Evolutionary conservation across 768 basidiomycete genomes (phyloP), one percentile per base, ranked within the genome.

Genomic region (Lentinula aciculospora): DNA sequence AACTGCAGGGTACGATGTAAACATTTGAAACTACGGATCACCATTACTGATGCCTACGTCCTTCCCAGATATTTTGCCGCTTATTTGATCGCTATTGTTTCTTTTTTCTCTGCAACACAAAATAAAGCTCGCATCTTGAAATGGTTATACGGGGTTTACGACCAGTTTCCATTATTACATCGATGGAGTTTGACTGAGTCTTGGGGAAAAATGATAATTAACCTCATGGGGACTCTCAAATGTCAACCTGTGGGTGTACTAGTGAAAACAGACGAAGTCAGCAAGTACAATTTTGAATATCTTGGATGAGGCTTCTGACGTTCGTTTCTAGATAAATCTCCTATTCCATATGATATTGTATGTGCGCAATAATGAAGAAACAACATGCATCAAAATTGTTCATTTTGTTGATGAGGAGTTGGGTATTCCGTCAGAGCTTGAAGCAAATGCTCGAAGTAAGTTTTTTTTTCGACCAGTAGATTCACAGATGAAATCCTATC

Each of bases 341-440:
- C 62, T 90, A 3, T 81, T 88, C 58, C 78, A 81, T 51, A 84
- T 84, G 76, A 73, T 89, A 28, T 69, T 83, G 12, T 90, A 90
- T 61, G 84, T 88, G 2, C 70, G 74, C 40, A 72, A 75, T 57
- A 89, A 88, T 62, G 88, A 91, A 67, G 83, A 85, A 62, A 90
- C 89, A 0, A 78, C 85, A 0, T 76, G 81, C 62, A 63, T 90
- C 56, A 87, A 87, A 69, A 77, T 90, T 12, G 75, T 89, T 3
- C 86, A 89, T 63, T 88, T 87, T 63, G 74, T 78, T 57, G 77
- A 83, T 27, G 73, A 70, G 23, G 80, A 79, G 29, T 68, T 70
- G 13, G 78, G 75, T 0, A 73, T 84, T 25, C 88, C 88, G 0
- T 84, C 84, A 0, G 89, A 91, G 63, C 69, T 91, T 62, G 87